phyloP scores from a whole-genome alignment of 345 rosid genomes.

The Euphorbia tirucalli region DNA sequence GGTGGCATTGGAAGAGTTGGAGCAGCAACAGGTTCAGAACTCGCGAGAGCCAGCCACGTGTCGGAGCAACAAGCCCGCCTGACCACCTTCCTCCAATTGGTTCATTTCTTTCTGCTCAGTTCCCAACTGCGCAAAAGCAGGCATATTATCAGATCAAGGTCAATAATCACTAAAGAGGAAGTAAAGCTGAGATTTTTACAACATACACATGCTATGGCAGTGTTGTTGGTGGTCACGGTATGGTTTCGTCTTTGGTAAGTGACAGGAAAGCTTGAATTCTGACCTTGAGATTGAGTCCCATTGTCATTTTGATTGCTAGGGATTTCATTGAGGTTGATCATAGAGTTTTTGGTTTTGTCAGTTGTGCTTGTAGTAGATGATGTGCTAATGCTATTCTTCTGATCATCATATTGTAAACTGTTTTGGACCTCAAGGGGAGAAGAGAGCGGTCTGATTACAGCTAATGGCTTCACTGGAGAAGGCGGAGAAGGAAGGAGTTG shows the following conservation, averaged over 20 bases:
- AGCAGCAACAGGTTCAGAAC: neutral
- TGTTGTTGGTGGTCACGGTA: neutral
- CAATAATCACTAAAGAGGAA: neutral
- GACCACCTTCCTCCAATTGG: constrained; percentile 8
- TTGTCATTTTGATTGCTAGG: constrained; percentile 31
- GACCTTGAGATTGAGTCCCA: constrained; percentile 21
- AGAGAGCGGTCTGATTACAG: constrained; percentile 31
- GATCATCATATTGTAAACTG: constrained; percentile 1
- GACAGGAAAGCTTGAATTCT: constrained; percentile 23
- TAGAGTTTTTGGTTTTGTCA: neutral
- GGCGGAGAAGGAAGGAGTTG: constrained; percentile 13
- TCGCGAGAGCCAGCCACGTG: neutral
- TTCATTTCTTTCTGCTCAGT: constrained; percentile 20
- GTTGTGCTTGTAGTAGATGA: neutral
- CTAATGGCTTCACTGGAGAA: constrained; percentile 48
- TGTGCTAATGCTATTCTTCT: neutral
- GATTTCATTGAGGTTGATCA: constrained; percentile 52
- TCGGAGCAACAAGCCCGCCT: constrained; percentile 8
- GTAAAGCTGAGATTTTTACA: neutral
- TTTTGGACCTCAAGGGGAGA: constrained; percentile 16
- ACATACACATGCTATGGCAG: constrained; percentile 24
- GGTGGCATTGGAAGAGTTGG: constrained; percentile 15
- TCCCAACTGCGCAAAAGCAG: constrained; percentile 22
- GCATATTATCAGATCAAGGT: neutral
- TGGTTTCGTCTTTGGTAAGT: constrained; percentile 45